Percentiles rank a stretch among this genome's conserved stretches.
These are phyloP conservation scores for Sporothrix protearum DNA, from an alignment of 2,329 filamentous ascomycete genomes.

Conservation along the genomic window DNA sequence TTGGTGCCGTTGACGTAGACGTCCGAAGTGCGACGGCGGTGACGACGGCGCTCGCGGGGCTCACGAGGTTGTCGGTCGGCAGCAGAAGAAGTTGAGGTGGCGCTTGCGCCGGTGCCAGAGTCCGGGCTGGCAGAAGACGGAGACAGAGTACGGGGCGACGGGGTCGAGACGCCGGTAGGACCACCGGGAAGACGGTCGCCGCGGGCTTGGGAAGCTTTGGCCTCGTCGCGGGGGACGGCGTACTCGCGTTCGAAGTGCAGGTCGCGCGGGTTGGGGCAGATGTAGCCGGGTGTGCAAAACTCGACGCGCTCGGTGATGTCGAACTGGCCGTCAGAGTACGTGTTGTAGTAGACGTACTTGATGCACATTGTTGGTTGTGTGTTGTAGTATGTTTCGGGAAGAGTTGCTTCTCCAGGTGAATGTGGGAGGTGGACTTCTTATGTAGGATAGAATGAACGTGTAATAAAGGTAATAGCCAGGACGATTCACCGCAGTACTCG, in stretches of 20 bases:
- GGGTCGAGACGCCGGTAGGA: neutral
- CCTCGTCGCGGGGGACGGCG: conserved; percentile 21
- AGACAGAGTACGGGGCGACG: conserved; percentile 5
- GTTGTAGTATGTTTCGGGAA: neutral
- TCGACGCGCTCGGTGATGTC: conserved; percentile 36
- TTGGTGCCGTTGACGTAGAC: conserved; percentile 32
- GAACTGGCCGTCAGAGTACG: conserved; percentile 34
- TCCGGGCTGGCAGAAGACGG: conserved; percentile 19
- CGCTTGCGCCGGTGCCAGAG: conserved; percentile 6
- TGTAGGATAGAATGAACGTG: neutral
- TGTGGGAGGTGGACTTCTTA: neutral
- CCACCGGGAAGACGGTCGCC: conserved; percentile 11
- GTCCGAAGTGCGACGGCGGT: conserved; percentile 28
- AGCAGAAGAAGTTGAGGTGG: neutral
- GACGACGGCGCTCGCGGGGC: conserved; percentile 23
- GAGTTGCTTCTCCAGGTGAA: neutral
- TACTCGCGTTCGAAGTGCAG: conserved; percentile 24
- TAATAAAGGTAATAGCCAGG: neutral
- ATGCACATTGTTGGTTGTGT: conserved; percentile 34
- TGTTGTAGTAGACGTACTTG: conserved; percentile 37
- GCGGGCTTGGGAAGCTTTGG: conserved; percentile 12
- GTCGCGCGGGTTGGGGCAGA: conserved; percentile 32
- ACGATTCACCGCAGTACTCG: neutral
- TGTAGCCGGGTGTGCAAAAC: conserved; percentile 33
- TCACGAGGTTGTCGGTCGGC: neutral